Evolutionary conservation across 2,329 filamentous ascomycete species (phyloP).

Genomic region (Onygena corvina): DNA sequence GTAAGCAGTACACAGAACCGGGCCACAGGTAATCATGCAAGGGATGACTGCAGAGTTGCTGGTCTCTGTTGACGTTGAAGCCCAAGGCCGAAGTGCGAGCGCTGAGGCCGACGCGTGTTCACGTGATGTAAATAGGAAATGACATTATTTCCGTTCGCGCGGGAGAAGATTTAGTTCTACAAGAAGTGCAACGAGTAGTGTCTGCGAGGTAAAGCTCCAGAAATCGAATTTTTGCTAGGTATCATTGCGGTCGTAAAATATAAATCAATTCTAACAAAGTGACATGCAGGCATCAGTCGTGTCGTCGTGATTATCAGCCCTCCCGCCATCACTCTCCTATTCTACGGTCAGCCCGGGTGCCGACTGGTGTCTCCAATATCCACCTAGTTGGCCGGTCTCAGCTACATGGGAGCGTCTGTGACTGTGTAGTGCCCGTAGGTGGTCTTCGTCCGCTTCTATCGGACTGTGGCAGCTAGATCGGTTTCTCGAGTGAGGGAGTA

Average conservation of each 20-base stretch:
- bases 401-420: slow-evolving; percentile 11
- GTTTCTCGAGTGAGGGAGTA: not conserved
- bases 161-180: no score
- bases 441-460: not conserved
- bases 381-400: slow-evolving; percentile 13
- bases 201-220: no score
- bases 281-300: slow-evolving; percentile 15
- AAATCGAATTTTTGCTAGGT: slow-evolving; percentile 2
- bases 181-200: slow-evolving; percentile 4
- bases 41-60: not conserved
- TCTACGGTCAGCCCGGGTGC: not conserved
- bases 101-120: not conserved
- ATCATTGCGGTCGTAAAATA: slow-evolving; percentile 2
- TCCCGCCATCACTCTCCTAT: not conserved
- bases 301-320: not conserved
- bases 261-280: slow-evolving; percentile 11
- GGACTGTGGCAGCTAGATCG: not conserved
- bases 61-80: not conserved
- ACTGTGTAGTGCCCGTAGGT: slow-evolving; percentile 9
- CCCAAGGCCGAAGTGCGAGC: no score
- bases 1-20: not conserved
- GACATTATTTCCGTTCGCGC: no score
- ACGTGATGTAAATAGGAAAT: slow-evolving; percentile 5
- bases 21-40: not conserved
- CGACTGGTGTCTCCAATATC: not conserved